These are phyloP conservation scores for Cordyceps pruinosa DNA, from an alignment of 2,329 filamentous ascomycete genomes.

Conservation along the genomic window DNA sequence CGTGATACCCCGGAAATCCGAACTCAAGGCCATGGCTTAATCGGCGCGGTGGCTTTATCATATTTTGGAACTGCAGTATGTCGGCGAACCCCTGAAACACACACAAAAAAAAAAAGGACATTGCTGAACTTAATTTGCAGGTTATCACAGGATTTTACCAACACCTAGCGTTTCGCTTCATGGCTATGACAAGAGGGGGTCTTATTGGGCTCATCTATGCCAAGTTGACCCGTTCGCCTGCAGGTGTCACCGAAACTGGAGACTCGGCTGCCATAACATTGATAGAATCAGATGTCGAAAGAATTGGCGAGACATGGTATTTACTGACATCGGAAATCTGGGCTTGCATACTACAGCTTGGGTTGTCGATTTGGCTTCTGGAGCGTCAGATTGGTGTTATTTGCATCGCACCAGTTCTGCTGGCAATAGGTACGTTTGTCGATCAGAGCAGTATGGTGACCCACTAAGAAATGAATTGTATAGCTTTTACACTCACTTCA, in stretches of 20 bases:
- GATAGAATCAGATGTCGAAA: slow-evolving; percentile 10
- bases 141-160: slow-evolving; percentile 8
- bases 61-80: slow-evolving; percentile 1
- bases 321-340: slow-evolving; percentile 7
- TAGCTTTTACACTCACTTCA: background rate
- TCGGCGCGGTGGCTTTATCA: slow-evolving; percentile 4
- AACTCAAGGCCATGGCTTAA: slow-evolving; percentile 4
- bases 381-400: slow-evolving; percentile 12
- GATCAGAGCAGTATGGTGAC: too few species aligned
- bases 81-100: too few species aligned
- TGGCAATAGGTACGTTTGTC: slow-evolving; percentile 2
- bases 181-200: slow-evolving; percentile 8
- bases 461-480: background rate
- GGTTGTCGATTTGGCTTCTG: slow-evolving; percentile 11
- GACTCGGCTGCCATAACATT: slow-evolving; percentile 7
- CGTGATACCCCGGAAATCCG: background rate
- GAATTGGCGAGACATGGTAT: slow-evolving; percentile 7
- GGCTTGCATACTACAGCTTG: slow-evolving; percentile 9
- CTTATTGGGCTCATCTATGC: slow-evolving; percentile 2
- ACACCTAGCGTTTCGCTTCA: slow-evolving; percentile 8
- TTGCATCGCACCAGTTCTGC: slow-evolving; percentile 14
- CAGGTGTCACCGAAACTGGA: background rate
- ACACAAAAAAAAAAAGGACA: too few species aligned
- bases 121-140: background rate
- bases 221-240: background rate